Base-by-base conservation (phyloP, 2,329 filamentous ascomycete species). In the Sporothrix protearum region DNA sequence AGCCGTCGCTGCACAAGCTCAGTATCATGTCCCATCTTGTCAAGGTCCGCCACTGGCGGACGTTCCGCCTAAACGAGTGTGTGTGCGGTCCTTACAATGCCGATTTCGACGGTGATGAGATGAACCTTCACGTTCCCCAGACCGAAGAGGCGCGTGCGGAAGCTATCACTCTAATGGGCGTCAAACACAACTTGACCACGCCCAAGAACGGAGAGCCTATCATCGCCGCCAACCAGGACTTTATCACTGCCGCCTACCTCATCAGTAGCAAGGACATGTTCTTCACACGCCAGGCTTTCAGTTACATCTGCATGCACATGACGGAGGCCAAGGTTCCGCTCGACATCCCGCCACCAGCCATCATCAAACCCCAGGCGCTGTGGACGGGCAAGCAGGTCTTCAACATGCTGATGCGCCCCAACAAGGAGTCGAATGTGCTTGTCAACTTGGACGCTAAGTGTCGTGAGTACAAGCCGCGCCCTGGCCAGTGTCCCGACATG, bases 141-240 rank as follows among this genome's bases (percentile, higher is more conserved):
- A 98, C 96, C 0, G 96, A 99, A 82, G 96, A 99, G 81, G 95
- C 96, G 12, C 88, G 96, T 71, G 93, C 95, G 2, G 96, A 99
- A 81, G 96, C 96, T 0, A 96, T 96, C 77, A 94, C 95, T 76
- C 83, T 99, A 64, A 99, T 99, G 96, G 96, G 96, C 55, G 94
- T 99, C 71, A 97, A 97, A 82, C 90, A 98, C 84, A 99, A 99
- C 79, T 82, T 99, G 72, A 92, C 92, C 3, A 99, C 96, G 0
- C 96, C 96, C 0, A 97, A 97, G 81, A 98, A 98, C 82, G 96
- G 96, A 78, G 95, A 97, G 76, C 96, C 96, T 1, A 97, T 99
- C 77, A 98, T 99, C 82, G 94, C 94, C 22, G 95, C 96, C n/a
- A 99, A 97, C 39, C 96, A 99, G 78, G 96, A 99, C 85, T 99